Conservation (phyloP, 108 stramenopile species). For the Aureococcus anophagefferens region DNA sequence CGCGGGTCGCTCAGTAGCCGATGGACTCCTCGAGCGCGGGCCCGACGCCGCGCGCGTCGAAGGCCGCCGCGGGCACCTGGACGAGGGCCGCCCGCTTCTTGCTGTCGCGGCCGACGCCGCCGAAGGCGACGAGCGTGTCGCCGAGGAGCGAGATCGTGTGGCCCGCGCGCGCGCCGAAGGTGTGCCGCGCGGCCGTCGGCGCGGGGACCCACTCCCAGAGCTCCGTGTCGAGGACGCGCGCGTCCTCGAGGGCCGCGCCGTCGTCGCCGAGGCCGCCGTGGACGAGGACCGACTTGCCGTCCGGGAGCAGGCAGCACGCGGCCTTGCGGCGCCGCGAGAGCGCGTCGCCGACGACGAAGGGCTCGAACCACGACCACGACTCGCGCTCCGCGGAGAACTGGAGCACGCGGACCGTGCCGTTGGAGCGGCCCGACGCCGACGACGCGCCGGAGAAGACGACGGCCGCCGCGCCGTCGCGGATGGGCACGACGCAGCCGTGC, state of each 20-base stretch:
- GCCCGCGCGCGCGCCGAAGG: not conserved
- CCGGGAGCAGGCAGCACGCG: not conserved
- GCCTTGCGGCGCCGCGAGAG: not conserved
- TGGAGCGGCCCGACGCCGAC: too few relatives aligned
- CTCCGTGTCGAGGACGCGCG: not conserved
- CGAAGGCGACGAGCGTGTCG: not conserved
- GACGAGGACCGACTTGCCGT: not conserved
- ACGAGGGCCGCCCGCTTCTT: too few relatives aligned
- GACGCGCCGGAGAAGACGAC: too few relatives aligned
- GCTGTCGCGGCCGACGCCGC: too few relatives aligned
- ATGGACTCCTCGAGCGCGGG: too few relatives aligned
- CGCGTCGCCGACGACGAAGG: not conserved
- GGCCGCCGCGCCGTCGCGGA: too few relatives aligned
- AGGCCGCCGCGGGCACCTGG: too few relatives aligned
- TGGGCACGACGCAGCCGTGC: too few relatives aligned
- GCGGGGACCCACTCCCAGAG: not conserved
- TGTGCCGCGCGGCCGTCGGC: not conserved
- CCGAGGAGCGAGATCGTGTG: not conserved
- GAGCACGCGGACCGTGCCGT: too few relatives aligned
- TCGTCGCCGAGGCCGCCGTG: not conserved
- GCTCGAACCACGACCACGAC: not conserved
- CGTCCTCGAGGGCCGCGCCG: not conserved
- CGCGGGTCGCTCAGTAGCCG: too few relatives aligned
- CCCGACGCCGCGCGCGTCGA: too few relatives aligned
- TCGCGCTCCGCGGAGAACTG: not conserved